Base-by-base conservation (phyloP, 2,329 filamentous ascomycete species). In the Penicillium oxalicum region DNA sequence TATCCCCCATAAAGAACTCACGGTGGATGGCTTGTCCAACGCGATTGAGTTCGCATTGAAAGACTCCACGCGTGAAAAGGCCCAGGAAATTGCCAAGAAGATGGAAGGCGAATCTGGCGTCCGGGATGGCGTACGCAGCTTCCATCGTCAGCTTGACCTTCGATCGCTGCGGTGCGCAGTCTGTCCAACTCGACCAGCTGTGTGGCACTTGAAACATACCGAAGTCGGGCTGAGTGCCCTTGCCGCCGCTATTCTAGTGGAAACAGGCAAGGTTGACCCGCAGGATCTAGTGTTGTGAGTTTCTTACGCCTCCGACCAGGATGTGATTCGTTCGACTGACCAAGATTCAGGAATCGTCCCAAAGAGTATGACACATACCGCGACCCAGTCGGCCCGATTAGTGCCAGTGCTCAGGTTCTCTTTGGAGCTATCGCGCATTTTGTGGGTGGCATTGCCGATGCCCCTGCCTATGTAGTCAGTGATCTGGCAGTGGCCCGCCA, bases 391-490 rank as follows among this genome's bases (percentile, higher is more conserved):
- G 89, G 93, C 55, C 88, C 89, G 0, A 80, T 94, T 25, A 83
- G 86, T 11, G 88, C 88, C 18, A 87, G 83, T 12, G 83, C 88
- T 0, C 81, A 82, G 39, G 88, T 90, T 0, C 70, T 96, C 0
- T 74, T 95, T n/a, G 86, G 87, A 5, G 91, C 91, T n/a, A 75
- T 93, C 40, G 83, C 86, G 26, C 86, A 80, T 35, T 84, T 96
- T 49, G 81, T 87, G 60, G 86, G 94, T 79, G 88, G 88, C 1
- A 77, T 95, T 36, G 87, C 87, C 1, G 89, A 95, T 61, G 74
- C 84, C 39, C 81, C 81, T 0, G 71, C 76, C 12, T 77, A 81
- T 40, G 74, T 82, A 4, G 32, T 55, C 7, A 34, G 28, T 1
- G 58, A 60, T 36, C 8, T 60, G 3, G 73, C 90, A 7, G 82